Evolutionary conservation across 1,284 basidiomycete genomes (phyloP).

Genomic region (Pascua guehoae): DNA sequence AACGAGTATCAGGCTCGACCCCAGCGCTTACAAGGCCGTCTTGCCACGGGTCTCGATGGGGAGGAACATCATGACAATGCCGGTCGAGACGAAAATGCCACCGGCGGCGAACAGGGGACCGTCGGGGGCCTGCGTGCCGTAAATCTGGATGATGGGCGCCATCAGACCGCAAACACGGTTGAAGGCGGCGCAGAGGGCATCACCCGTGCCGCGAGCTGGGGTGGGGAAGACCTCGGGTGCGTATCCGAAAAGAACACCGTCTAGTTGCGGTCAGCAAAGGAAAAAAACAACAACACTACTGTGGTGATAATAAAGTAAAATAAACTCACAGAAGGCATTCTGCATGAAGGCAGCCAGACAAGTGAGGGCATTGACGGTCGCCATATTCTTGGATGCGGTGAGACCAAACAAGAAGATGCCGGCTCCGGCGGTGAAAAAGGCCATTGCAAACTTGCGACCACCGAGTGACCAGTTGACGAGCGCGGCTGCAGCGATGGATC

Average conservation of each 20-base stretch:
- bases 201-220: conserved; percentile 62
- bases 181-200: conserved; percentile 57
- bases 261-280: conserved; percentile 32
- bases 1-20: too few species aligned
- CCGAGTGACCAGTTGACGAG: conserved; percentile 57
- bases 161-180: conserved; percentile 58
- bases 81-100: conserved; percentile 54
- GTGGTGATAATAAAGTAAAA: too few species aligned
- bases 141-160: conserved; percentile 34
- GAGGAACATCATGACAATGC: conserved; percentile 54
- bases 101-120: conserved; percentile 62
- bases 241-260: conserved; percentile 61
- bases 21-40: conserved; percentile 26
- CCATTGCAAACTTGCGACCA: conserved; percentile 57
- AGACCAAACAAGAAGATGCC: conserved; percentile 62
- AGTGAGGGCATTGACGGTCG: conserved; percentile 56
- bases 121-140: conserved; percentile 26
- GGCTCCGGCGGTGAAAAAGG: conserved; percentile 55
- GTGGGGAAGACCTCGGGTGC: conserved; percentile 65
- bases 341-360: conserved; percentile 57
- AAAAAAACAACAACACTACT: conserved; percentile 1
- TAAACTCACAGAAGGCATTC: conserved; percentile 41
- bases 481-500: conserved; percentile 57
- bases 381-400: conserved; percentile 56
- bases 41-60: conserved; percentile 58